These are phyloP conservation scores for Nidularia pulvinata DNA, from an alignment of 768 basidiomycete genomes.

Conservation along the genomic window DNA sequence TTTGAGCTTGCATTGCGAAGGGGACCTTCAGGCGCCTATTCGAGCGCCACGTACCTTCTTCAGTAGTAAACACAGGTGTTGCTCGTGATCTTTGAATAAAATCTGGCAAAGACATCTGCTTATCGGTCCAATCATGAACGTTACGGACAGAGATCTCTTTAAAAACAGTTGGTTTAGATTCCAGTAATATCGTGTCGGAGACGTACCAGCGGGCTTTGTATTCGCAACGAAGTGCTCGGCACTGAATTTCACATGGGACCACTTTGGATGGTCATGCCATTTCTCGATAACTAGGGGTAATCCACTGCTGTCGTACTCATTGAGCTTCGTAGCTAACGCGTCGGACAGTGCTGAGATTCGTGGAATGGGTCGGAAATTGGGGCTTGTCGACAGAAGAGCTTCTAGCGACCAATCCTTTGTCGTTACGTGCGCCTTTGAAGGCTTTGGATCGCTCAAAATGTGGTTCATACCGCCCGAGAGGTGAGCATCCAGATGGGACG, in stretches of 20 bases:
- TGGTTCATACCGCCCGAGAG: not conserved
- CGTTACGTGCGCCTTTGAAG: conserved; percentile 16
- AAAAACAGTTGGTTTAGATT: not conserved
- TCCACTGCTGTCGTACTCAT: conserved; percentile 47
- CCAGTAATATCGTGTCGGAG: not conserved
- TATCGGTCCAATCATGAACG: conserved; percentile 57
- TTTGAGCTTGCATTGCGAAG: no score
- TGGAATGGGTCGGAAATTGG: conserved; percentile 34
- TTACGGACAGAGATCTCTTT: conserved; percentile 65
- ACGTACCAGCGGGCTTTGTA: conserved; percentile 55
- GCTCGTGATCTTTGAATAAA: conserved; percentile 48
- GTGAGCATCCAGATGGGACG: not conserved
- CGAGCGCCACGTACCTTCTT: conserved; percentile 30
- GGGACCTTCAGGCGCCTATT: no score
- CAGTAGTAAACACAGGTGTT: conserved; percentile 25
- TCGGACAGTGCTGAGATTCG: conserved; percentile 23
- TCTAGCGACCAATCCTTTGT: conserved; percentile 53
- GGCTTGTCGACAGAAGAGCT: conserved; percentile 28
- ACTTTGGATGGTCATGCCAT: conserved; percentile 51
- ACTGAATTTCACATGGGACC: conserved; percentile 57
- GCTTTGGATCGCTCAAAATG: no score
- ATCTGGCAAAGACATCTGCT: conserved; percentile 43
- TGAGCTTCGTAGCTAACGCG: conserved; percentile 36
- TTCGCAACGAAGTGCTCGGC: conserved; percentile 48
- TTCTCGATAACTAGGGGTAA: conserved; percentile 65